These are phyloP conservation scores for Pyrenophora tritici-repentis DNA, from an alignment of 2,329 filamentous ascomycete genomes.

Conservation along the genomic window DNA sequence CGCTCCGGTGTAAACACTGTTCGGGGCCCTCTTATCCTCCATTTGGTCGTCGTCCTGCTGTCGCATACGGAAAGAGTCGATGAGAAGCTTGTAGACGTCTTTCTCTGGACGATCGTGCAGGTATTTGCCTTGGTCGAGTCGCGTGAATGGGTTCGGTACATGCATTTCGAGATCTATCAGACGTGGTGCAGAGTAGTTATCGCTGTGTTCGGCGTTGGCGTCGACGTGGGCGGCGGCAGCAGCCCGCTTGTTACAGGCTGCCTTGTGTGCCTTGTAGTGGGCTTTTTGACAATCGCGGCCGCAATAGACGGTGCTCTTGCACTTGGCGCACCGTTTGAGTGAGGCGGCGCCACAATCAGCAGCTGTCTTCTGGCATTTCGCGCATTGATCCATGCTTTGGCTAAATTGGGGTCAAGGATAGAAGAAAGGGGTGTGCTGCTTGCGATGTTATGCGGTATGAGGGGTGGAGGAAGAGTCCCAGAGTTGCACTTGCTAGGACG, in stretches of 20 bases:
- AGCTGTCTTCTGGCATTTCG: constrained; percentile 25
- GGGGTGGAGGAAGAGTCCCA: too few species aligned
- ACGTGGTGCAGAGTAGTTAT: constrained; percentile 3
- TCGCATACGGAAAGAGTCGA: constrained; percentile 39
- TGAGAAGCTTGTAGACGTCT: constrained; percentile 38
- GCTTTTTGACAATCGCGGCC: constrained; percentile 40
- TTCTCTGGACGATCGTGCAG: constrained; percentile 31
- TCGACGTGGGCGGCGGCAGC: neutral
- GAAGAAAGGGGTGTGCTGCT: too few species aligned
- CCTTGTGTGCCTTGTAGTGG: constrained; percentile 44
- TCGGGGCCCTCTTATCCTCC: constrained; percentile 12
- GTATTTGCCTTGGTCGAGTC: constrained; percentile 26
- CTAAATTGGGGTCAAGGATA: neutral
- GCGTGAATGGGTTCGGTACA: constrained; percentile 30
- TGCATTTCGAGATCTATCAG: constrained; percentile 20
- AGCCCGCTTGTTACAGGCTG: constrained; percentile 22
- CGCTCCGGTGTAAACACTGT: constrained; percentile 26
- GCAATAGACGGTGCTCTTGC: constrained; percentile 41
- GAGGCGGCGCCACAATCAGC: constrained; percentile 6
- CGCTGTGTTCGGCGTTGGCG: constrained; percentile 6
- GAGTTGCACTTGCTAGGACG: too few species aligned
- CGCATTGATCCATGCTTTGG: constrained; percentile 8
- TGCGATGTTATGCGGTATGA: too few species aligned
- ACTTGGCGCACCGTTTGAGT: constrained; percentile 37
- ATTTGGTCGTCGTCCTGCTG: constrained; percentile 26